These are phyloP conservation scores for Auricularia sp. DNA, from an alignment of 768 basidiomycete species.

Conservation along the genomic window DNA sequence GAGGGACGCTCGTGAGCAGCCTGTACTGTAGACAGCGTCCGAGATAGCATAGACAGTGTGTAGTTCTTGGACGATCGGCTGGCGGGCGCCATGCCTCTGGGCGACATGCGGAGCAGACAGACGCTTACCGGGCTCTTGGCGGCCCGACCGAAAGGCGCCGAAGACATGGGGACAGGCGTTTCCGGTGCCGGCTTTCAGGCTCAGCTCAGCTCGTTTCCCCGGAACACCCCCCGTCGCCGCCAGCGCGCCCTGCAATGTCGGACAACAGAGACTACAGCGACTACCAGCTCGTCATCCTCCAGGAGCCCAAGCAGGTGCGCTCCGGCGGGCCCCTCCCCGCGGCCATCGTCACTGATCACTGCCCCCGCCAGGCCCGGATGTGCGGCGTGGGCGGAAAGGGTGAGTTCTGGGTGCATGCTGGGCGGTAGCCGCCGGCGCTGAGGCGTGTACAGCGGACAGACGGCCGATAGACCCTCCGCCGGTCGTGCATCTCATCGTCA, in stretches of 20 bases:
- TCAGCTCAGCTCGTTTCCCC: too few relatives aligned
- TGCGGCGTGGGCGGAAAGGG: constrained; percentile 80
- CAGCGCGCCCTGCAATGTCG: not conserved
- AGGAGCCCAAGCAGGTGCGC: constrained; percentile 75
- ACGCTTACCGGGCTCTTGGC: too few relatives aligned
- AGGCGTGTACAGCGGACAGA: constrained; percentile 58
- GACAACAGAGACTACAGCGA: constrained; percentile 37
- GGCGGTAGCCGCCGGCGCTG: not conserved
- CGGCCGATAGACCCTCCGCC: constrained; percentile 94
- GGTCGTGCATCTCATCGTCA: constrained; percentile 87
- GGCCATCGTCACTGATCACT: not conserved
- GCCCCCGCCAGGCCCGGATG: constrained; percentile 50
- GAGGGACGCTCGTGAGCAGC: constrained; percentile 1
- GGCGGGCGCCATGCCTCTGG: not conserved
- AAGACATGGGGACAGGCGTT: too few relatives aligned
- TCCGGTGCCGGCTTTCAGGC: too few relatives aligned
- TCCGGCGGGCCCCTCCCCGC: constrained; percentile 13
- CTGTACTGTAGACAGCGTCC: not conserved
- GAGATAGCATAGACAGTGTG: not conserved
- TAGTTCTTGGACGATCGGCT: not conserved
- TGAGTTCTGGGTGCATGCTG: constrained; percentile 15
- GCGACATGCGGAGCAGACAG: too few relatives aligned
- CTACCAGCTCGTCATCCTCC: constrained; percentile 77
- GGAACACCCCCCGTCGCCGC: not conserved
- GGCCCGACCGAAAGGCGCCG: too few relatives aligned